Conservation (phyloP, 805 yeast genomes). For the Ascoidea rubescens region DNA sequence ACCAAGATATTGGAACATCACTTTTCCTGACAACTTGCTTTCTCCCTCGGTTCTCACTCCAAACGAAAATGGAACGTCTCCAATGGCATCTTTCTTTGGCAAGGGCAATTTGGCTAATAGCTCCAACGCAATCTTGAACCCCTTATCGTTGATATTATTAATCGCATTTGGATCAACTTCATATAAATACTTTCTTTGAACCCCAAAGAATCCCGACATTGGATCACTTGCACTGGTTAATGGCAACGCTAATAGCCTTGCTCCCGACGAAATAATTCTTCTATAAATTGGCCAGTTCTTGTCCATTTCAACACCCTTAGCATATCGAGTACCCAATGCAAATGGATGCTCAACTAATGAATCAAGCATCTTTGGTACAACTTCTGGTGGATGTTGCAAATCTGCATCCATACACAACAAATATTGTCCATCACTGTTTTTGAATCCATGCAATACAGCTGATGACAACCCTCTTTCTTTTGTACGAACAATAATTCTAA, state of each 20-base stretch:
- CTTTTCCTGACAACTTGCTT: constrained; percentile 33
- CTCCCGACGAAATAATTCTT: constrained; percentile 34
- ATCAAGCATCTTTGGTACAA: constrained; percentile 29
- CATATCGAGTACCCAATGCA: constrained; percentile 36
- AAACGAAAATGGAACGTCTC: constrained; percentile 35
- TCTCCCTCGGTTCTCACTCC: constrained; percentile 44
- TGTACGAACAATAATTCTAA: constrained; percentile 34
- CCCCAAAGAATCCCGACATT: constrained; percentile 38
- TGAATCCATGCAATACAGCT: constrained; percentile 34
- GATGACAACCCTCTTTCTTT: constrained; percentile 35
- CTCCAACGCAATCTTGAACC: constrained; percentile 37
- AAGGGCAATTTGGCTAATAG: constrained; percentile 31
- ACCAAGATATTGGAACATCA: constrained; percentile 30
- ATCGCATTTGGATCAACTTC: constrained; percentile 18
- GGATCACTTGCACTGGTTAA: constrained; percentile 38
- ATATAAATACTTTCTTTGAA: constrained; percentile 28
- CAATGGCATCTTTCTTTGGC: constrained; percentile 22
- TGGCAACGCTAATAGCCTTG: constrained; percentile 34
- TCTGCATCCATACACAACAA: constrained; percentile 41
- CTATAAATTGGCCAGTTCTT: constrained; percentile 40
- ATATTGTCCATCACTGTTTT: constrained; percentile 31
- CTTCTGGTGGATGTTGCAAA: constrained; percentile 39
- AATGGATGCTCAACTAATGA: constrained; percentile 27
- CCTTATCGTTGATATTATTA: constrained; percentile 22
- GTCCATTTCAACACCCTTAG: constrained; percentile 40